Conservation (phyloP, 192 early-diverging fungal species). For the Obelidium mucronatum region DNA sequence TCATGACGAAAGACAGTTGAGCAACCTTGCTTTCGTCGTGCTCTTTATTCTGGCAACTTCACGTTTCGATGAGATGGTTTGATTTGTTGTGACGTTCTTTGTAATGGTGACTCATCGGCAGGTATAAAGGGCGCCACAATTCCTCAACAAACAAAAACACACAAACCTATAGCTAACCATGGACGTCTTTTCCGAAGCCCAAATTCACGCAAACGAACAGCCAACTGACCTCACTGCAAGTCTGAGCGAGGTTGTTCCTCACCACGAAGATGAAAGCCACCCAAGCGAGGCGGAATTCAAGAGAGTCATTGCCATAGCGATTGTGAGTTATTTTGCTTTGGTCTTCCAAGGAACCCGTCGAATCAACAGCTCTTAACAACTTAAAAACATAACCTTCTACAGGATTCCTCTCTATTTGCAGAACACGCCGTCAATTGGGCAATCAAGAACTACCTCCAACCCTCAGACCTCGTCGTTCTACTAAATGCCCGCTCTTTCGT, state of each 20-base stretch:
- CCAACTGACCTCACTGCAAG: background rate
- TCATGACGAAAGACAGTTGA: too few species aligned
- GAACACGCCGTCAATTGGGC: constrained; percentile 46
- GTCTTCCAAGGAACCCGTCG: too few species aligned
- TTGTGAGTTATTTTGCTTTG: too few species aligned
- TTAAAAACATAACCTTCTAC: too few species aligned
- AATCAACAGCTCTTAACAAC: too few species aligned
- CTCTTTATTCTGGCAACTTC: too few species aligned
- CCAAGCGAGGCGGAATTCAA: background rate
- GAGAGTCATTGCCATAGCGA: constrained; percentile 42
- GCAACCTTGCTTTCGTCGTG: too few species aligned
- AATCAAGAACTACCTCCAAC: constrained; percentile 35
- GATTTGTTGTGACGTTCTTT: too few species aligned
- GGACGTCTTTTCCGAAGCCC: constrained; percentile 24
- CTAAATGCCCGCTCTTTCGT: constrained; percentile 38
- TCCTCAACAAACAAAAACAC: background rate
- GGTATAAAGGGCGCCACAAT: too few species aligned
- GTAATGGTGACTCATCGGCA: too few species aligned
- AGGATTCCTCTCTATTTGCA: constrained; percentile 32
- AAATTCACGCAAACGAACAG: background rate
- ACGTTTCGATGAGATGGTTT: too few species aligned
- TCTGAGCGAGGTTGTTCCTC: constrained; percentile 14
- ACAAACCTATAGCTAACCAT: background rate
- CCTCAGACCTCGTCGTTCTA: constrained; percentile 43
- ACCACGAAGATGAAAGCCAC: constrained; percentile 6